A percentile compares a stretch with the other conserved stretches of the same genome.
Conservation (phyloP, 495 filamentous ascomycete genomes). For the Neurospora sp. region DNA sequence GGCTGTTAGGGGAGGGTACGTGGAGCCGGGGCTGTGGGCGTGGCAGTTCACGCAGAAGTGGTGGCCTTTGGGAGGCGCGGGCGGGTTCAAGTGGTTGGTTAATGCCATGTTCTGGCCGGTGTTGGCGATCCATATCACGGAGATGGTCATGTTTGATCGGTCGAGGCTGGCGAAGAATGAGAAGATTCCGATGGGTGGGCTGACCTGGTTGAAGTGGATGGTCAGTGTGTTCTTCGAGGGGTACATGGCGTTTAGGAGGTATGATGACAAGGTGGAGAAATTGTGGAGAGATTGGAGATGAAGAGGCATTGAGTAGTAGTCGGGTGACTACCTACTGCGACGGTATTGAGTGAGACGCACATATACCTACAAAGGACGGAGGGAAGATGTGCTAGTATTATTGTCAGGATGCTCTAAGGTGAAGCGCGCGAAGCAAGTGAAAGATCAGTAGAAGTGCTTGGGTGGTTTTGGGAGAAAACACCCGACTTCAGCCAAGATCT, state of each 20-base stretch:
- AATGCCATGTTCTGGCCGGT: slow-evolving; percentile 24
- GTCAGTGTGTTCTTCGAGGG: slow-evolving; percentile 31
- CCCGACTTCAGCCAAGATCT: background rate
- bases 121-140: slow-evolving; percentile 25
- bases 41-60: slow-evolving; percentile 8
- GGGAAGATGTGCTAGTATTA: background rate
- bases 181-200: slow-evolving; percentile 14
- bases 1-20: slow-evolving; percentile 8
- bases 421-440: background rate
- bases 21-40: slow-evolving; percentile 5
- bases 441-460: background rate
- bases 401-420: background rate
- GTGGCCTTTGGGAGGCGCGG: slow-evolving; percentile 19
- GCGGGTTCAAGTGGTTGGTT: slow-evolving; percentile 29
- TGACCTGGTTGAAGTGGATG: slow-evolving; percentile 32
- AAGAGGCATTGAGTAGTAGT: slow-evolving; percentile 3
- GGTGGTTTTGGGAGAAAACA: background rate
- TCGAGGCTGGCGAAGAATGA: slow-evolving; percentile 20
- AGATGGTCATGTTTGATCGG: slow-evolving; percentile 29
- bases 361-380: background rate
- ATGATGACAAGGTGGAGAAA: slow-evolving; percentile 27
- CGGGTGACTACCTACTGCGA: background rate
- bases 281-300: slow-evolving; percentile 15
- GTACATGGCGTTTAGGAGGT: slow-evolving; percentile 24
- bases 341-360: background rate